A percentile compares a stretch with the other conserved stretches of the same genome.
phyloP scores from a whole-genome alignment of 2,329 filamentous ascomycete species.

The Hypomyces perniciosus region DNA sequence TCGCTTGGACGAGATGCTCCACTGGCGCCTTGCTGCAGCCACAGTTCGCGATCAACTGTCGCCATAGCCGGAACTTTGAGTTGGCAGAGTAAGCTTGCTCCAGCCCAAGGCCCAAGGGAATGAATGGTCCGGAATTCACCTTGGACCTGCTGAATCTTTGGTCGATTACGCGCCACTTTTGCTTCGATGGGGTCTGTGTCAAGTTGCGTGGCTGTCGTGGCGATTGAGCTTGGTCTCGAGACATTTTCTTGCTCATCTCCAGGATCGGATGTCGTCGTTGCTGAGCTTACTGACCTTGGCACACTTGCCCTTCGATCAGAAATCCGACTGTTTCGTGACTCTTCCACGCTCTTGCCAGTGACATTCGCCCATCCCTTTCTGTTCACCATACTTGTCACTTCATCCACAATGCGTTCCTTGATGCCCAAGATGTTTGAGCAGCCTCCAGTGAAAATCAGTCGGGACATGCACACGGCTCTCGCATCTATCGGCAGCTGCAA shows the following conservation, averaged over 20 bases:
- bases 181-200: conserved; percentile 30
- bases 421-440: conserved; percentile 74
- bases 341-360: conserved; percentile 59
- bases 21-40: conserved; percentile 58
- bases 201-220: conserved; percentile 19
- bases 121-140: conserved; percentile 61
- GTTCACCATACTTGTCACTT: conserved; percentile 62
- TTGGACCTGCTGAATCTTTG: conserved; percentile 38
- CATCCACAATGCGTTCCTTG: conserved; percentile 68
- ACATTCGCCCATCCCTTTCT: conserved; percentile 72
- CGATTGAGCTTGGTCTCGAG: conserved; percentile 18
- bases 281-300: conserved; percentile 16
- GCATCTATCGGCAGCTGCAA: conserved; percentile 74
- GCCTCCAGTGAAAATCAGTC: conserved; percentile 80
- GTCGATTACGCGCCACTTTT: conserved; percentile 30
- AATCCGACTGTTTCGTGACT: conserved; percentile 35
- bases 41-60: conserved; percentile 65
- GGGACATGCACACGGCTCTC: conserved; percentile 77
- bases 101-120: conserved; percentile 67
- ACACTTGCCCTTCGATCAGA: conserved; percentile 18
- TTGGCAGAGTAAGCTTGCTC: conserved; percentile 63
- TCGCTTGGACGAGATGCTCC: conserved; percentile 57
- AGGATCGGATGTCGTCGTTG: conserved; percentile 19
- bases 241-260: conserved; percentile 19
- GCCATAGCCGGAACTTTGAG: conserved; percentile 64